Evolutionary conservation across 202 grass and related monocot species (phyloP).

Genomic region (Schoenoplectus triqueter): DNA sequence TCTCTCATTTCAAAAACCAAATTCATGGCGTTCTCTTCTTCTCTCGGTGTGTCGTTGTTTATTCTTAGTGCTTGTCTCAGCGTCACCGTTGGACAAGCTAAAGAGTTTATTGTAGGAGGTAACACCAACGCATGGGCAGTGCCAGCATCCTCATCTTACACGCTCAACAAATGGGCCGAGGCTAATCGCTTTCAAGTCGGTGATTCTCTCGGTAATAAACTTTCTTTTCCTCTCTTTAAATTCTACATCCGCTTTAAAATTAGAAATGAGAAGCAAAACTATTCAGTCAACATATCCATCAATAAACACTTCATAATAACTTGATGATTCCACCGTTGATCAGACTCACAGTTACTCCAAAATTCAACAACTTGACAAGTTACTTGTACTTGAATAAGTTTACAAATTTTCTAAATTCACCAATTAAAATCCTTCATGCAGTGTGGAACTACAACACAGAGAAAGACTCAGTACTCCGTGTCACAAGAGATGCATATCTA

Average conservation of each 20-base stretch:
- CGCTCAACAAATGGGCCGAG: slow-evolving; percentile 55
- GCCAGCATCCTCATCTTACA: slow-evolving; percentile 37
- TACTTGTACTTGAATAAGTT: not conserved
- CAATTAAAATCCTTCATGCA: not conserved
- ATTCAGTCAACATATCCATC: not conserved
- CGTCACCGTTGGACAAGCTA: slow-evolving; percentile 37
- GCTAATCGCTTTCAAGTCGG: slow-evolving; percentile 50
- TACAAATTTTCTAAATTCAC: not conserved
- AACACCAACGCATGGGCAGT: slow-evolving; percentile 38
- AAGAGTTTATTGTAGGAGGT: slow-evolving; percentile 51
- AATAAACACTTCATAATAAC: not conserved
- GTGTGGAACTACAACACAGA: slow-evolving; percentile 56
- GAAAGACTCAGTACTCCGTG: slow-evolving; percentile 54
- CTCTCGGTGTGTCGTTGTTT: slow-evolving; percentile 25
- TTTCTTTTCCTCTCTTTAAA: not conserved
- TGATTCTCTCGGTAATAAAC: slow-evolving; percentile 54
- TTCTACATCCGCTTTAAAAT: not conserved
- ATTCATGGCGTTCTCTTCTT: not conserved
- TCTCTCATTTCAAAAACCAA: not conserved
- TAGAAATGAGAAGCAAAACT: slow-evolving; percentile 5
- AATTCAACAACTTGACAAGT: not conserved
- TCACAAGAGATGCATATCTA: slow-evolving; percentile 51
- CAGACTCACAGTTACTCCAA: not conserved
- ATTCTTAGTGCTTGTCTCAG: slow-evolving; percentile 33
- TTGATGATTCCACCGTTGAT: not conserved